Base-by-base conservation (phyloP, 176 grass and related monocot genomes). In the Luzula sylvatica region DNA sequence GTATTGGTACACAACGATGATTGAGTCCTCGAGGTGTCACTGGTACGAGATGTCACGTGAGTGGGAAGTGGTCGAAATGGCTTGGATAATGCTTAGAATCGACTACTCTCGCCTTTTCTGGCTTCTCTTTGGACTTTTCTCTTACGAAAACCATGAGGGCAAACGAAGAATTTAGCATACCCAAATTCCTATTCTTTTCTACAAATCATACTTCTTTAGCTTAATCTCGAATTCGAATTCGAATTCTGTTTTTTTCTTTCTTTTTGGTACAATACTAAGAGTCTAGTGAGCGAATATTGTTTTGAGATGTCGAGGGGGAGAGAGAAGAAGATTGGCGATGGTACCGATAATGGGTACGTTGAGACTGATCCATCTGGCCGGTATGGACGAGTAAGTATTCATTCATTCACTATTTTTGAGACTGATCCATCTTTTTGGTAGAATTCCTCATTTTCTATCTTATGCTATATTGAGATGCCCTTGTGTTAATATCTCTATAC, bases 311-410 rank as follows among this genome's bases (percentile, higher is more conserved):
- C 55, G 50, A 65, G 28, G 41, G 41, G 68, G 42, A 39, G 3
- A 21, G 46, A 22, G 76, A 40, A 52, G 53, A 50, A 18, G 51
- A 26, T n/a, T 59, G 47, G 67, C 2, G 15, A 5, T 39, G 26
- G 3, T 30, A 53, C 50, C 30, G 51, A 14, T 68, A 82, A 85
- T 55, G 90, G 85, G 14, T 96, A 96, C 75, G 90, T 79, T 16
- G 90, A 96, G 67, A 86, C 53, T 41, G 90, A 96, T 44, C 84
- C 90, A 3, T 76, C 77, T 7, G 74, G 84, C 20, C 90, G 90
- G 1, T 96, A 96, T 45, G 90, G 85, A 50, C 74, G 90, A 38
- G 90, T 96, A 83, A 61, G 74, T 73, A 21, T 28, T 25, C 49
- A 18, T 11, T 62, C 68, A 21, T 28, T 25, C 49, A 18, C 14